Evolutionary conservation across 2,329 filamentous ascomycete genomes (phyloP).

Genomic region (Penicillium sp.): DNA sequence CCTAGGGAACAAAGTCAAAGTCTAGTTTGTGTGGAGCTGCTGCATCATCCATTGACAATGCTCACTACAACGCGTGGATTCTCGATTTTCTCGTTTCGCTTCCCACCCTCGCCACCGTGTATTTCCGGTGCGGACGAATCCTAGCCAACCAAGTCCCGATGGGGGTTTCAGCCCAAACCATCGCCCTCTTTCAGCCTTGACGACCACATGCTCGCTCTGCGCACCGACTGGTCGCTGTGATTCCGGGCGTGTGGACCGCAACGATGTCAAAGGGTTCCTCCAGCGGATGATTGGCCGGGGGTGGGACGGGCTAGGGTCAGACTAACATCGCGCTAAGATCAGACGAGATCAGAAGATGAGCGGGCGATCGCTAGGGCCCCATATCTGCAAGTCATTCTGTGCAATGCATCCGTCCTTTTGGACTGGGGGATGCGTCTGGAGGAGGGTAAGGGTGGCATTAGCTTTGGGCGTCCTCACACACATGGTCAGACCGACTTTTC

Average conservation of each 20-base stretch:
- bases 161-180: slow-evolving; percentile 11
- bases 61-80: slow-evolving; percentile 6
- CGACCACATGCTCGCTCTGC: slow-evolving; percentile 14
- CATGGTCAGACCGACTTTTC: slow-evolving; percentile 21
- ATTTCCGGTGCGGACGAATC: slow-evolving; percentile 3
- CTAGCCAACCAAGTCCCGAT: slow-evolving; percentile 12
- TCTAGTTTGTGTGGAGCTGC: neutral
- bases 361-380: neutral
- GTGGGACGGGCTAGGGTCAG: slow-evolving; percentile 12
- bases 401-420: slow-evolving; percentile 12
- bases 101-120: slow-evolving; percentile 14
- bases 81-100: neutral
- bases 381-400: slow-evolving; percentile 20
- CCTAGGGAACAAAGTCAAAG: no score
- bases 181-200: slow-evolving; percentile 16
- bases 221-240: slow-evolving; percentile 15
- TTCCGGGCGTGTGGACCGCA: slow-evolving; percentile 7
- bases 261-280: slow-evolving; percentile 9
- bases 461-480: slow-evolving; percentile 8
- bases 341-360: slow-evolving; percentile 6
- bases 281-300: slow-evolving; percentile 15
- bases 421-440: neutral
- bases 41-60: slow-evolving; percentile 1
- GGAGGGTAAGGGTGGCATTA: neutral
- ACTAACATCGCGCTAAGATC: slow-evolving; percentile 19